A percentile compares a stretch with the other conserved stretches of the same genome.
Conservation (phyloP, 129 eudicot species). For the Escallonia rubra region DNA sequence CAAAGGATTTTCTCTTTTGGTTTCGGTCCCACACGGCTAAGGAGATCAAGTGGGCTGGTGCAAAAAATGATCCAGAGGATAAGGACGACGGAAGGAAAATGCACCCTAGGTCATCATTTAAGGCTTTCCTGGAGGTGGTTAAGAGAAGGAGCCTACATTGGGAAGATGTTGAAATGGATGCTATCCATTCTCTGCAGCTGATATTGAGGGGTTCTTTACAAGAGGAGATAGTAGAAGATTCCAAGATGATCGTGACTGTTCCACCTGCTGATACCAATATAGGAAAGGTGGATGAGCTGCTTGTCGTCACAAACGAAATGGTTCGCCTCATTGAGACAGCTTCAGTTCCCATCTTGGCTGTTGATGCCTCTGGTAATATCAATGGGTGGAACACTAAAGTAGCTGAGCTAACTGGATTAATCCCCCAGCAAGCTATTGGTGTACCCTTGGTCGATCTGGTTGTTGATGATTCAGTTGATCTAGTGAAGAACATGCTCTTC, state of each 20-base stretch:
- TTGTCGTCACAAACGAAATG: constrained; percentile 72
- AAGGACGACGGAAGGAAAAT: constrained; percentile 69
- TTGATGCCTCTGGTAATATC: constrained; percentile 58
- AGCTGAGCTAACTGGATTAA: constrained; percentile 68
- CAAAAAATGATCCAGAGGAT: constrained; percentile 74
- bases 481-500: constrained; percentile 45
- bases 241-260: constrained; percentile 63
- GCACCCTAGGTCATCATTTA: constrained; percentile 88
- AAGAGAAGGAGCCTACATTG: constrained; percentile 71
- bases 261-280: constrained; percentile 43
- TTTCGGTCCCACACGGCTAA: constrained; percentile 84
- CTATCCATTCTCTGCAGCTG: constrained; percentile 75
- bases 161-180: constrained; percentile 97
- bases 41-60: constrained; percentile 92
- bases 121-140: constrained; percentile 78
- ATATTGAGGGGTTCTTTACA: constrained; percentile 69
- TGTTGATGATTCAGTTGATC: constrained; percentile 44
- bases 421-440: constrained; percentile 54
- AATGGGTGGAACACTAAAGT: constrained; percentile 82
- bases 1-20: constrained; percentile 72
- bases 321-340: constrained; percentile 89
- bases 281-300: constrained; percentile 57
- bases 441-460: constrained; percentile 49
- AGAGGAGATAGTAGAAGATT: constrained; percentile 39
- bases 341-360: constrained; percentile 74